These are phyloP conservation scores for Calycina herbarum DNA, from an alignment of 2,329 filamentous ascomycete genomes.

Conservation along the genomic window DNA sequence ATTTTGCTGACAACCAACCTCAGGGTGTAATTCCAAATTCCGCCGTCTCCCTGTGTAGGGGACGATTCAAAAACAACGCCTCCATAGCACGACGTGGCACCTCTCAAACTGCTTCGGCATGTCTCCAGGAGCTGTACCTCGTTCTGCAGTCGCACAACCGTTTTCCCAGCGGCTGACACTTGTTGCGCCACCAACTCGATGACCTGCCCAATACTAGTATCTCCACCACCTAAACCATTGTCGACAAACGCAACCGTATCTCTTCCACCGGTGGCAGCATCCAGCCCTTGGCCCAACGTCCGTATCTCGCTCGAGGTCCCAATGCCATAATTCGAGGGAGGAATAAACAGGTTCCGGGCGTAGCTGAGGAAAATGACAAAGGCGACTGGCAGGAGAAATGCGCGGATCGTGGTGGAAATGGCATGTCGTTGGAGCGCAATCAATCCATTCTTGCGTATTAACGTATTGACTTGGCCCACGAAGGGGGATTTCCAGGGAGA, in stretches of 20 bases:
- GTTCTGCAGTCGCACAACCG: constrained; percentile 52
- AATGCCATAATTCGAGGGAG: constrained; percentile 74
- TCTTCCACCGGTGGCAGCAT: constrained; percentile 56
- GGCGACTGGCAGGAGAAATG: constrained; percentile 59
- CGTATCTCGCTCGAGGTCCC: constrained; percentile 61
- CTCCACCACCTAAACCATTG: constrained; percentile 66
- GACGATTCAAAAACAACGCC: constrained; percentile 76
- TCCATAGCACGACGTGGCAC: constrained; percentile 70
- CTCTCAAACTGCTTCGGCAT: constrained; percentile 62
- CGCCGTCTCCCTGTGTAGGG: constrained; percentile 64
- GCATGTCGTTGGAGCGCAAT: constrained; percentile 57
- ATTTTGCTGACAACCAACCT: constrained; percentile 24
- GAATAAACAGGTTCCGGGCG: constrained; percentile 80
- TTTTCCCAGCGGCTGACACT: constrained; percentile 56
- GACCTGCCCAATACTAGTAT: constrained; percentile 62
- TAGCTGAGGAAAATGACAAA: constrained; percentile 64
- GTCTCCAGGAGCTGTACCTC: constrained; percentile 59
- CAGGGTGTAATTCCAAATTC: constrained; percentile 84
- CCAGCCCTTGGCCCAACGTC: constrained; percentile 63
- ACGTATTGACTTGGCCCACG: constrained; percentile 18
- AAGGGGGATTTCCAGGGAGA: not conserved
- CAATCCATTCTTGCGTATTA: constrained; percentile 62
- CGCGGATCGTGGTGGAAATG: constrained; percentile 53
- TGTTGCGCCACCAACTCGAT: constrained; percentile 62
- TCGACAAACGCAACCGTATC: constrained; percentile 77